These are phyloP conservation scores for Avena eriantha DNA, from an alignment of 176 grass and related monocot species.

Conservation along the genomic window DNA sequence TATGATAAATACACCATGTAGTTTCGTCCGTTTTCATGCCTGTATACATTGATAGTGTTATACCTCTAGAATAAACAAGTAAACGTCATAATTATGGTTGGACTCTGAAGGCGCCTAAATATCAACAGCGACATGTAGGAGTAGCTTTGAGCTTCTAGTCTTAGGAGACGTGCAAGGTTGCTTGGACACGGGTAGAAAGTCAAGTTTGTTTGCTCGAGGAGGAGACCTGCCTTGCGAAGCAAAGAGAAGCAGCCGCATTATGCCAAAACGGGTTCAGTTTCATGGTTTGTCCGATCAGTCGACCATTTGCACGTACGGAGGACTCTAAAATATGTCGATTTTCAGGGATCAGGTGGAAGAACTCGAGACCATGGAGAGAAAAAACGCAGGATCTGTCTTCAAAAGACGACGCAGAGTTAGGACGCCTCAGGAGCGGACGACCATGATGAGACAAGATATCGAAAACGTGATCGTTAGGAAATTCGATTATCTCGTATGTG, in stretches of 20 bases:
- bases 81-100: neutral
- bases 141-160: conserved; percentile 1
- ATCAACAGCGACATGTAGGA: neutral
- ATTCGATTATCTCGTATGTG: neutral
- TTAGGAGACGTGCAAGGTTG: neutral
- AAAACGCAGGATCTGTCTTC: conserved; percentile 10
- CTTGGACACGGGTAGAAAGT: neutral
- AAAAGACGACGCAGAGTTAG: conserved; percentile 37
- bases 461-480: neutral
- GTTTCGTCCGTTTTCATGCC: too few species aligned
- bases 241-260: conserved; percentile 6
- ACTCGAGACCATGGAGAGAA: neutral
- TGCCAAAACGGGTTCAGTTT: conserved; percentile 42
- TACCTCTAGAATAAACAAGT: too few species aligned
- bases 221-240: conserved; percentile 19
- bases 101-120: neutral
- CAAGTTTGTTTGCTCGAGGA: conserved; percentile 68
- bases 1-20: too few species aligned
- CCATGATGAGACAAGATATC: conserved; percentile 7
- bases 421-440: neutral
- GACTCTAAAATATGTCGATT: neutral
- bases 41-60: too few species aligned
- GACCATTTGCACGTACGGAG: conserved; percentile 2
- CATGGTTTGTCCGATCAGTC: neutral
- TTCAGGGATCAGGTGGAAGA: conserved; percentile 15